Evolutionary conservation across 208 protist species (phyloP).

Genomic region (Phytomonas francai): DNA sequence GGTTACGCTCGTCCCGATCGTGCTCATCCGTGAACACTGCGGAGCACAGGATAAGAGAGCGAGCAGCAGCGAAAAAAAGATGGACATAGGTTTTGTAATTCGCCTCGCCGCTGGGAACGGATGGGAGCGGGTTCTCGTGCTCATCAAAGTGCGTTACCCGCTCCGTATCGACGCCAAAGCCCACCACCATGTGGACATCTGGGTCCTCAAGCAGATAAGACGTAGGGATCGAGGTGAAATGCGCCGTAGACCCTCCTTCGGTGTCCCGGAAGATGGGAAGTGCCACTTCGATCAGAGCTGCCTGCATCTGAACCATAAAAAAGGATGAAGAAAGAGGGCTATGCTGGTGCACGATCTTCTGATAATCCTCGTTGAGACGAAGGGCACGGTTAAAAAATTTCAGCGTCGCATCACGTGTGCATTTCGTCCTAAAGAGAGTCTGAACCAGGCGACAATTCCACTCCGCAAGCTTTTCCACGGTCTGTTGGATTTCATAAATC

Average conservation of each 20-base stretch:
- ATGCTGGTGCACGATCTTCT: conserved; percentile 73
- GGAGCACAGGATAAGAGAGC: conserved; percentile 42
- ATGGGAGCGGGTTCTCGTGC: conserved; percentile 46
- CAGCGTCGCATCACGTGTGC: conserved; percentile 56
- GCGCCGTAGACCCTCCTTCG: conserved; percentile 12
- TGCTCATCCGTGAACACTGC: conserved; percentile 57
- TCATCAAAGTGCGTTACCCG: conserved; percentile 61
- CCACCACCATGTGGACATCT: conserved; percentile 30
- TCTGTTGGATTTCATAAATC: conserved; percentile 46
- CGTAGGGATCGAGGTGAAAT: conserved; percentile 33
- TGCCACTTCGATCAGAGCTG: conserved; percentile 58
- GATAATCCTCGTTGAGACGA: conserved; percentile 67
- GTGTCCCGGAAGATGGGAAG: conserved; percentile 45
- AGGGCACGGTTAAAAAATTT: conserved; percentile 57
- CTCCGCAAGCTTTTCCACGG: conserved; percentile 29
- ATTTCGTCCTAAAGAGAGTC: conserved; percentile 41
- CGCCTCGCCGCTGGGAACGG: conserved; percentile 10
- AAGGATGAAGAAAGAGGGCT: conserved; percentile 63
- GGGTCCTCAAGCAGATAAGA: conserved; percentile 48
- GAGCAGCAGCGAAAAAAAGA: conserved; percentile 76
- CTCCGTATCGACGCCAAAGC: conserved; percentile 58
- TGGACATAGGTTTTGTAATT: conserved; percentile 63
- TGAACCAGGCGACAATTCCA: conserved; percentile 52
- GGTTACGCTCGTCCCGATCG: conserved; percentile 36
- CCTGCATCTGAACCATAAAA: conserved; percentile 76